Evolutionary conservation across 192 early-diverging fungal genomes (phyloP).

Genomic region (Linnemannia exigua): DNA sequence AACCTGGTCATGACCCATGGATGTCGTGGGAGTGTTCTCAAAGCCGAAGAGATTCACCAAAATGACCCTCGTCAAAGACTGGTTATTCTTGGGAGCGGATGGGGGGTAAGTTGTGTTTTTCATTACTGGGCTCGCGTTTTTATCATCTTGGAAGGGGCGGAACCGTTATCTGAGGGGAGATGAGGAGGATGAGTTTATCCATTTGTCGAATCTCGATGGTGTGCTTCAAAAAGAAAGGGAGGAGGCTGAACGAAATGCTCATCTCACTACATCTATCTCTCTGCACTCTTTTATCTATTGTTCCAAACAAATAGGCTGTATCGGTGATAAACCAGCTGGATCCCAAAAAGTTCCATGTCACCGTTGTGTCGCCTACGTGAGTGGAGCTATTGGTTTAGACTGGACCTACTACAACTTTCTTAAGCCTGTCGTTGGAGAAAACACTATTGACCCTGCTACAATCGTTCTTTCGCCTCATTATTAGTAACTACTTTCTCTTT

Average conservation of each 20-base stretch:
- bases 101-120: slow-evolving; percentile 58
- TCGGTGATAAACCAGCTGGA: slow-evolving; percentile 66
- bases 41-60: slow-evolving; percentile 57
- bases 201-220: not conserved
- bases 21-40: slow-evolving; percentile 42
- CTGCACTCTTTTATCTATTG: not conserved
- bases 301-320: slow-evolving; percentile 43
- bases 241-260: not conserved
- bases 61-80: slow-evolving; percentile 60
- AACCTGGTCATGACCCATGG: slow-evolving; percentile 60
- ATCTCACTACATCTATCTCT: not conserved
- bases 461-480: not conserved
- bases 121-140: not conserved
- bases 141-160: not conserved
- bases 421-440: not conserved
- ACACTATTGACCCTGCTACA: not conserved
- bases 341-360: slow-evolving; percentile 68
- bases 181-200: not conserved
- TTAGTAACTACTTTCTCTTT: slow-evolving; percentile 70
- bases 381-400: not conserved
- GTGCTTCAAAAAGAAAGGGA: not conserved
- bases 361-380: slow-evolving; percentile 62
- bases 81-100: slow-evolving; percentile 69
- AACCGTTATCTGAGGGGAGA: not conserved
- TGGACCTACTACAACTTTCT: not conserved